phyloP scores from a whole-genome alignment of 768 basidiomycete genomes.

The button mushroom (Agaricus bisporus) region DNA sequence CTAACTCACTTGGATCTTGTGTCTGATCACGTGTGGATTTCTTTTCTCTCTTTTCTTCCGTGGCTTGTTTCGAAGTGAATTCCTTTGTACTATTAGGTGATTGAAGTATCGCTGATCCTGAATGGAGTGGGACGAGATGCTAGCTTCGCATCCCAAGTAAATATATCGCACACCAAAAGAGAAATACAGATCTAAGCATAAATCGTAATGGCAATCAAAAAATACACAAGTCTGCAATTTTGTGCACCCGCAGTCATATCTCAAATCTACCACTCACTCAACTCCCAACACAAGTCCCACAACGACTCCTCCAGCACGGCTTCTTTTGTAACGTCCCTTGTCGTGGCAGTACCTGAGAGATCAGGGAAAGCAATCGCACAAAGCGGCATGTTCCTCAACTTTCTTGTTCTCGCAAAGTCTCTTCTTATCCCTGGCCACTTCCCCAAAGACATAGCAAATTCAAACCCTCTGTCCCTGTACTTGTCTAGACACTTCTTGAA shows the following conservation, averaged over 20 bases:
- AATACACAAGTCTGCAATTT: too few relatives aligned
- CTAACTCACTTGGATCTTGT: too few relatives aligned
- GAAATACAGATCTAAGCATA: too few relatives aligned
- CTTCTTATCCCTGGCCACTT: conserved; percentile 8
- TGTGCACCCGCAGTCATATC: background rate
- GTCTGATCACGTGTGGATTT: too few relatives aligned
- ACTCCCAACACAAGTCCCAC: conserved; percentile 1
- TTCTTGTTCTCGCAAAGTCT: background rate
- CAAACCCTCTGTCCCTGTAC: conserved; percentile 4
- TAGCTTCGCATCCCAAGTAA: too few relatives aligned
- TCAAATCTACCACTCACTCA: conserved; percentile 1
- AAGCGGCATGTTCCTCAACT: background rate
- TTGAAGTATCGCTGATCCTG: too few relatives aligned
- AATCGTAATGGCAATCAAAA: too few relatives aligned
- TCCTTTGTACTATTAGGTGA: too few relatives aligned
- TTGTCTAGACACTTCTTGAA: background rate
- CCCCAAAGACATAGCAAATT: conserved; percentile 4
- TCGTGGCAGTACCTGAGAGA: background rate
- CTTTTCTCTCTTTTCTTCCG: too few relatives aligned
- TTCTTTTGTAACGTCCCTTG: background rate
- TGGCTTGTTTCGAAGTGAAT: too few relatives aligned
- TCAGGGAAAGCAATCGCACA: conserved; percentile 4
- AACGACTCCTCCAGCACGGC: background rate
- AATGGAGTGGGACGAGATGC: too few relatives aligned
- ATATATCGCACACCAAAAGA: too few relatives aligned